Conservation (phyloP, 352 stramenopile species). For the Pythium insidiosum region DNA sequence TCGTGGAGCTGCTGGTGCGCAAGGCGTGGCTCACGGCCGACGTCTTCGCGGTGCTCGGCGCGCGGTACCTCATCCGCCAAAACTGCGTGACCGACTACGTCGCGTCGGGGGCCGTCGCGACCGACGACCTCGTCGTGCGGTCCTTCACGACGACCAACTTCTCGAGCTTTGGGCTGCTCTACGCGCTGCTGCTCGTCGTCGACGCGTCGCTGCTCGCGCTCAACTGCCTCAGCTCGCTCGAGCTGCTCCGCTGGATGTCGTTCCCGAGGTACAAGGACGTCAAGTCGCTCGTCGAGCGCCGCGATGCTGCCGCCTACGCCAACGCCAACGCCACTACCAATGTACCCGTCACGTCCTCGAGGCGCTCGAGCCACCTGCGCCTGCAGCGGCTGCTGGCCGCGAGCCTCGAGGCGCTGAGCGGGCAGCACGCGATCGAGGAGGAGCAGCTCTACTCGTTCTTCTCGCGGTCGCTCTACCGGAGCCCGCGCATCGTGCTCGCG, state of each 20-base stretch:
- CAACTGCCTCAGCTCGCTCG: constrained; percentile 12
- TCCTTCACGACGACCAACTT: constrained; percentile 11
- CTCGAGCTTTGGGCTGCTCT: constrained; percentile 11
- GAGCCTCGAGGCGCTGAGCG: constrained; percentile 13
- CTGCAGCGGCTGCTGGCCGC: constrained; percentile 1
- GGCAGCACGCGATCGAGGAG: constrained; percentile 4
- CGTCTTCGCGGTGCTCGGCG: constrained; percentile 5
- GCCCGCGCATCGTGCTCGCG: constrained; percentile 7
- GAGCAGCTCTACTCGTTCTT: constrained; percentile 18
- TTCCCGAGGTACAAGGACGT: constrained; percentile 13
- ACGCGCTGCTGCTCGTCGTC: constrained; percentile 12
- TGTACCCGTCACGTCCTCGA: no score
- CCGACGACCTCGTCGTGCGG: not conserved
- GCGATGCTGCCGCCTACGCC: not conserved
- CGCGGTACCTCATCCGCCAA: constrained; percentile 11
- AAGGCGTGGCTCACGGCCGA: constrained; percentile 15
- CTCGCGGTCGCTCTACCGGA: constrained; percentile 13
- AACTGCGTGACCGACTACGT: constrained; percentile 8
- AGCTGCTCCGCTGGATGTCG: constrained; percentile 10
- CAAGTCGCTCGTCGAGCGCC: constrained; percentile 8
- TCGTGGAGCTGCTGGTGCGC: not conserved
- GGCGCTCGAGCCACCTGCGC: no score
- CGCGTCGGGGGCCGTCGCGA: not conserved
- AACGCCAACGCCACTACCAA: no score
- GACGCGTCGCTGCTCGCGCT: constrained; percentile 11